Conservation (phyloP, 768 basidiomycete genomes). For the Dioszegia crocea region DNA sequence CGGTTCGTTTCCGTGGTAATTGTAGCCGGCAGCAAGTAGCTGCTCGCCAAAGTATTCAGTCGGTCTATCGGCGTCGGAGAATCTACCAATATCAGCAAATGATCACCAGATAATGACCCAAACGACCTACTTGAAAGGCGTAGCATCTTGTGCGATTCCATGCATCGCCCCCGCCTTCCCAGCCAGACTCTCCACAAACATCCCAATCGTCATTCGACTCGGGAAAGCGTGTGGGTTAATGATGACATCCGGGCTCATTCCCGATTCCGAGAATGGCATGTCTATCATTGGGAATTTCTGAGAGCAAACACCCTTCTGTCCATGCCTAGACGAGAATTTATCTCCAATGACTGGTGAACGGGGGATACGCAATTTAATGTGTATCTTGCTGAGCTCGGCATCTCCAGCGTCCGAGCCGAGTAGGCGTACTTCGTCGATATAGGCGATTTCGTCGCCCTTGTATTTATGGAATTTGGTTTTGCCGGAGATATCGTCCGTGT, state of each 20-base stretch:
- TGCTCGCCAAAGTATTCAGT: conserved; percentile 97
- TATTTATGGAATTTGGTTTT: conserved; percentile 85
- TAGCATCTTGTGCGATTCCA: conserved; percentile 95
- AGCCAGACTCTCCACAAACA: conserved; percentile 99
- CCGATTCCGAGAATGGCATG: conserved; percentile 98
- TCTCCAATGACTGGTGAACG: conserved; percentile 97
- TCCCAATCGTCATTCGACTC: conserved; percentile 98
- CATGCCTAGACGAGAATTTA: conserved; percentile 98
- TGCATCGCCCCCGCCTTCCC: conserved; percentile 99
- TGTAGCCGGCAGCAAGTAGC: conserved; percentile 87
- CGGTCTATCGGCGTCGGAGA: conserved; percentile 94
- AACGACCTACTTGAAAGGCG: conserved; percentile 84
- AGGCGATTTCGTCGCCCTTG: conserved; percentile 89
- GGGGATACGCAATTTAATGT: conserved; percentile 86
- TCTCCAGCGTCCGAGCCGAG: conserved; percentile 87
- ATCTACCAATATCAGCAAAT: conserved; percentile 55
- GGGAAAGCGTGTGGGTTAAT: conserved; percentile 99
- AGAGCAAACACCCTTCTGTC: conserved; percentile 98
- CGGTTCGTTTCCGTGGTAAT: conserved; percentile 98
- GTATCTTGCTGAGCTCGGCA: conserved; percentile 81
- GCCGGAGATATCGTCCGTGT: conserved; percentile 77
- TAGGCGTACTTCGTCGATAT: conserved; percentile 84
- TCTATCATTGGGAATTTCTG: conserved; percentile 98
- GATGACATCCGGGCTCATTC: conserved; percentile 98
- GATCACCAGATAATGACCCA: not conserved